Base-by-base conservation (phyloP, 371 early-diverging fungal genomes). In the Rhizopus microsporus region DNA sequence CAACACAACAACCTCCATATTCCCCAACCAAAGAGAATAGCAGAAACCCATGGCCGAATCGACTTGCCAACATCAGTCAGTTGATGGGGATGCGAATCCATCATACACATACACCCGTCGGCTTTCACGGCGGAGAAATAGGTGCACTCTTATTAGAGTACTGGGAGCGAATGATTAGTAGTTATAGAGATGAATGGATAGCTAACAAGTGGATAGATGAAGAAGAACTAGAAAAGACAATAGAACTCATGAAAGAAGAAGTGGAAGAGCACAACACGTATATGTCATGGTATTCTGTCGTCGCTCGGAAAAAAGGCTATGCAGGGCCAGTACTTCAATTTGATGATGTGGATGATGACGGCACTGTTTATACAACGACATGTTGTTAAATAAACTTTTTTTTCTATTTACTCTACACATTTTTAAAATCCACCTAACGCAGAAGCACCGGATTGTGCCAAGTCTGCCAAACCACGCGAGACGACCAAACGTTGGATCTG, bases 401-500 rank as follows among this genome's bases (percentile, higher is more conserved):
- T 33, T 33, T 49, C 8, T 39, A 39, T 13, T 39, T 39, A 10
- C 2, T 13, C 39, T 13, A 8, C 39, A 39, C 13, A 10, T 8
- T 9, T 55, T 63, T 68, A 75, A 46, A 75, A 63, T 34, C 77
- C 77, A 49, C 79, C 79, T 59, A 78, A 52, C 9, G 72, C 74
- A 52, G 58, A 54, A 33, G 69, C 74, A 40, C 74, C 78, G 15
- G 69, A 51, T 8, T 71, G 69, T 5, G 59, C 63, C 65, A 66
- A 62, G 54, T 94, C 93, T 8, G 88, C 77, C 33, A 94, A 51
- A 15, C 80, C 69, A 44, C 93, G 82, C 54, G 90, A 89, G 67
- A 96, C 91, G 56, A 97, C 88, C 51, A 96, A 71, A 46, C 97
- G 86, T 80, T 96, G 97, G 67, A 96, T 93, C 80, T 97, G 95